Percentiles rank a stretch among this genome's conserved stretches.
These are phyloP conservation scores for Phanerochaete carnosa DNA, from an alignment of 768 basidiomycete genomes.

Conservation along the genomic window DNA sequence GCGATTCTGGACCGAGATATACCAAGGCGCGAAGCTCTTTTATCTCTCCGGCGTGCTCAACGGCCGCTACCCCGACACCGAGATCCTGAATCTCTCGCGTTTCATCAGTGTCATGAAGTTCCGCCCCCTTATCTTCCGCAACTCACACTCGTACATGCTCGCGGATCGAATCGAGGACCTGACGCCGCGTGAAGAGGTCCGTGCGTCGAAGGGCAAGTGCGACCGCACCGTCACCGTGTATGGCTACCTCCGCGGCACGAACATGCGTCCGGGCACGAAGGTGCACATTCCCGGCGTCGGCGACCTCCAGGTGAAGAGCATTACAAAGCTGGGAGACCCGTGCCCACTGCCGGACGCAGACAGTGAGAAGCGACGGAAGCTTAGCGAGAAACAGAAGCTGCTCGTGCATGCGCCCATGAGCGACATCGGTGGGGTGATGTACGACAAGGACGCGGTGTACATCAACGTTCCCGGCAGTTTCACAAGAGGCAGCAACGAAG, in stretches of 20 bases:
- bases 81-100: conserved; percentile 92
- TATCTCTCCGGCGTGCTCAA: conserved; percentile 96
- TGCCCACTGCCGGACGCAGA: conserved; percentile 92
- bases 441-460: conserved; percentile 98
- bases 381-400: conserved; percentile 93
- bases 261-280: conserved; percentile 68
- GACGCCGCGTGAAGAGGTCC: conserved; percentile 81
- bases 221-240: conserved; percentile 94
- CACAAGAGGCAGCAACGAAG: conserved; percentile 66
- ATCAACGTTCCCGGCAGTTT: conserved; percentile 97
- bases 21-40: conserved; percentile 97
- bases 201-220: conserved; percentile 78
- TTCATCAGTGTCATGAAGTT: conserved; percentile 99
- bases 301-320: conserved; percentile 73
- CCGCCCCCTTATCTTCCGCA: conserved; percentile 93
- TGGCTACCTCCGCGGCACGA: conserved; percentile 91
- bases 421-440: conserved; percentile 93
- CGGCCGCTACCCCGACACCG: conserved; percentile 94
- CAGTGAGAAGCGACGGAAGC: conserved; percentile 85
- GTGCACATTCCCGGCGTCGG: conserved; percentile 96
- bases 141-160: conserved; percentile 91
- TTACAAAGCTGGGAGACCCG: conserved; percentile 84
- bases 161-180: conserved; percentile 95
- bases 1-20: conserved; percentile 99
- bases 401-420: conserved; percentile 98